Evolutionary conservation across 2,329 filamentous ascomycete genomes (phyloP).

Genomic region (Xenoacremonium recifei): DNA sequence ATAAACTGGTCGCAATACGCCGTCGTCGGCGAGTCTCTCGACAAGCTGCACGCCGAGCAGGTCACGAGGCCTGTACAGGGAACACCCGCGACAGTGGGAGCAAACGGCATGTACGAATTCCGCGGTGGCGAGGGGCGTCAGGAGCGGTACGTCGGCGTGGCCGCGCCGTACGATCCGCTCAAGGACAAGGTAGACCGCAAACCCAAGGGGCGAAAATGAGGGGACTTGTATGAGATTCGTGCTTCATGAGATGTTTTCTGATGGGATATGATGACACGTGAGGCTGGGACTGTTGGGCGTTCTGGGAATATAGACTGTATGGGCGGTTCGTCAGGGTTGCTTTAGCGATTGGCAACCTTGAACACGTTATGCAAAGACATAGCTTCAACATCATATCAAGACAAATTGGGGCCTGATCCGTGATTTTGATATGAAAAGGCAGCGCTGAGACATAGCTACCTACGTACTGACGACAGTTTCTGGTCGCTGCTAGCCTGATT

Average conservation of each 20-base stretch:
- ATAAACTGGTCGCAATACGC: constrained; percentile 96
- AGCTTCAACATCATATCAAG: too few species aligned
- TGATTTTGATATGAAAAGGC: too few species aligned
- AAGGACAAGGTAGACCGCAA: constrained; percentile 48
- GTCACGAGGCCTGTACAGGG: constrained; percentile 60
- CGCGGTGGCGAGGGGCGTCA: constrained; percentile 43
- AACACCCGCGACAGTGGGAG: constrained; percentile 42
- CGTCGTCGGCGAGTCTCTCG: constrained; percentile 74
- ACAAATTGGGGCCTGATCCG: too few species aligned
- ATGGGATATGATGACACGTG: constrained; percentile 9
- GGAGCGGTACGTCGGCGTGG: constrained; percentile 49
- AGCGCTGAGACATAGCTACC: too few species aligned
- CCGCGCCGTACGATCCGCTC: constrained; percentile 54
- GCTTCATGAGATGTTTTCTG: constrained; percentile 1
- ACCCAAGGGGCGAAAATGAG: constrained; percentile 30
- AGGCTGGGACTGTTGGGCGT: constrained; percentile 9
- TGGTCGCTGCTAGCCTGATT: too few species aligned
- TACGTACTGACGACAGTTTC: too few species aligned
- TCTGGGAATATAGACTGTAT: not conserved
- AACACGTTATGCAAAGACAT: too few species aligned
- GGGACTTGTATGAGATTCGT: constrained; percentile 8
- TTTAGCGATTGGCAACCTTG: too few species aligned
- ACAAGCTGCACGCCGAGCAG: constrained; percentile 83
- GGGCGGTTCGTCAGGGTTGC: too few species aligned
- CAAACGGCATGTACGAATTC: constrained; percentile 52